phyloP scores from a whole-genome alignment of 1,284 basidiomycete genomes.

The Trichosporon sp. region DNA sequence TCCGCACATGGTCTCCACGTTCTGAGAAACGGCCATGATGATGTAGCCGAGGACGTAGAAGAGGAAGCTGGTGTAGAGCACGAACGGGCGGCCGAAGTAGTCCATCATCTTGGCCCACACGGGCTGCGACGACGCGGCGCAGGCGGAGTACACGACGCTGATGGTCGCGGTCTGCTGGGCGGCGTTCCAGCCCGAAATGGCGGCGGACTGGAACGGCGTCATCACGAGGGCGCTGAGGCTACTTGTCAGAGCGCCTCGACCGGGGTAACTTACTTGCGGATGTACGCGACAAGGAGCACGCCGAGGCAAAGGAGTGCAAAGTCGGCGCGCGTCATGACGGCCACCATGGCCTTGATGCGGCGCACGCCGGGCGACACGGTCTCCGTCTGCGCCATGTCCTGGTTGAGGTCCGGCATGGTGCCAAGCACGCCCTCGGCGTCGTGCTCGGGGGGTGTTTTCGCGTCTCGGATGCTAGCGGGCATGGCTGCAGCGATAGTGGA shows the following conservation, averaged over 20 bases:
- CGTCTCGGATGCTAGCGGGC: neutral
- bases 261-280: slow-evolving; percentile 10
- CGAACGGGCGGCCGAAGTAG: slow-evolving; percentile 55
- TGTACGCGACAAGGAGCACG: slow-evolving; percentile 45
- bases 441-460: neutral
- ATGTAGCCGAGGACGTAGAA: slow-evolving; percentile 41
- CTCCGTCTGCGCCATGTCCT: neutral
- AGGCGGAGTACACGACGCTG: slow-evolving; percentile 40
- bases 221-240: slow-evolving; percentile 5
- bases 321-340: slow-evolving; percentile 8
- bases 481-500: neutral
- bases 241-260: neutral
- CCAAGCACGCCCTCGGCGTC: neutral
- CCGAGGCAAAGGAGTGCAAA: slow-evolving; percentile 33
- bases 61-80: slow-evolving; percentile 50
- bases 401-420: neutral
- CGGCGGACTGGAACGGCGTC: slow-evolving; percentile 10
- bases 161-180: slow-evolving; percentile 9
- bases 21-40: slow-evolving; percentile 30
- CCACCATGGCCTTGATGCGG: slow-evolving; percentile 13
- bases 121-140: slow-evolving; percentile 66
- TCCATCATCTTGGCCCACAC: slow-evolving; percentile 75
- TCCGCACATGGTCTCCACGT: slow-evolving; percentile 33
- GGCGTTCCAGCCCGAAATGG: slow-evolving; percentile 6
- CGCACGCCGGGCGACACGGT: slow-evolving; percentile 6